Base-by-base conservation (phyloP, 2,329 filamentous ascomycete species). In the Fusarium ramigenum region DNA sequence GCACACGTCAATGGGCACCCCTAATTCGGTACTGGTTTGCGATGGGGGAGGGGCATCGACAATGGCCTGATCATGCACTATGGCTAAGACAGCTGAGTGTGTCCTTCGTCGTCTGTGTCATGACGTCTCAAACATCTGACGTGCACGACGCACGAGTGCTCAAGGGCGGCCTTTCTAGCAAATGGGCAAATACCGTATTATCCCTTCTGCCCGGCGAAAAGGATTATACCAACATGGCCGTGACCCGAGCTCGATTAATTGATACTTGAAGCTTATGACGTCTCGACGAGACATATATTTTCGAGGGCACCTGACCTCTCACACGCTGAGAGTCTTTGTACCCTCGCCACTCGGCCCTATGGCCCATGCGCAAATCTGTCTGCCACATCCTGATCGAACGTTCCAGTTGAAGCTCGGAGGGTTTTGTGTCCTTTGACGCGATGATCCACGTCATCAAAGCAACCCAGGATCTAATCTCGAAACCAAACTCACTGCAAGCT, bases 1-100 rank as follows among this genome's bases (percentile, higher is more conserved):
- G 10, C 44, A 59, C 32, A 37, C 19, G 32, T 59, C 23, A 30
- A 37, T 30, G 21, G 56, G 11, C 34, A 25, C 7, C 32, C n/a
- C 56, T 50, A 19, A 50, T 59, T 37, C 32, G 34, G 56, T 50
- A 59, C 56, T 50, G 23, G 56, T 36, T 59, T 59, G 56, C 56
- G 56, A 59, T 15, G 42, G 23, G 30, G 54, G 42, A 59, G 42
- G 42, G 32, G n/a, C 36, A 40, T 54, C 10, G 19, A n/a, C 4
- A 1, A 3, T 54, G 25, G 23, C 5, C 36, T 54, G 50, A 54
- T 28, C 25, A 28, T 39, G 19, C 11, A 9, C 50, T 11, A n/a
- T 28, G 14, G 14, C 19, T 2, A 5, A 30, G 23, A 7, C 23
- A 28, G 19, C 50, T 30, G 23, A n/a, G 40, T 9, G 2, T 18